These are phyloP conservation scores for Tuber calosporum DNA, from an alignment of 495 filamentous ascomycete species.

Conservation along the genomic window DNA sequence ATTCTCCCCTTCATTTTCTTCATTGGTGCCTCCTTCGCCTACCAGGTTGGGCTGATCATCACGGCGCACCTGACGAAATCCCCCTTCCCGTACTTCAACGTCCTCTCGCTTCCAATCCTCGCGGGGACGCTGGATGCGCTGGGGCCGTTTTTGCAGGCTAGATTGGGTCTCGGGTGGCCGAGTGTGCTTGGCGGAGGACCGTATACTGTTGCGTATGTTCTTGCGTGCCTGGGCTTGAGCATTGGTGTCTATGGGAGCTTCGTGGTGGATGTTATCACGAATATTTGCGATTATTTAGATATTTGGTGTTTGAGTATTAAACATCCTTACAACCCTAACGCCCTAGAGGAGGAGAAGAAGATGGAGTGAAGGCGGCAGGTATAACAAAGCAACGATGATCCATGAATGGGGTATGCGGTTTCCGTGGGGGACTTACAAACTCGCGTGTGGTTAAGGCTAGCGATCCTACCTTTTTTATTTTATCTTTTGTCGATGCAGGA, in stretches of 20 bases:
- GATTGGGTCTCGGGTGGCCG: conserved; percentile 69
- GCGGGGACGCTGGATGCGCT: conserved; percentile 69
- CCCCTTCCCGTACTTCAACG: conserved; percentile 79
- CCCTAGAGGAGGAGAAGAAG: conserved; percentile 21
- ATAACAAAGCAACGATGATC: background rate
- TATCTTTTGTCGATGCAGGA: background rate
- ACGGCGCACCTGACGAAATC: conserved; percentile 80
- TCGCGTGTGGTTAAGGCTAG: background rate
- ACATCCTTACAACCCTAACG: conserved; percentile 45
- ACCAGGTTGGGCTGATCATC: conserved; percentile 91
- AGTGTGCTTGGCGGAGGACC: conserved; percentile 63
- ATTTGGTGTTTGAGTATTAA: conserved; percentile 99
- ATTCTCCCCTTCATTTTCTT: conserved; percentile 82
- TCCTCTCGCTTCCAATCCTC: conserved; percentile 61
- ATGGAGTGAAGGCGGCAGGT: conserved; percentile 10
- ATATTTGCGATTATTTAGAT: conserved; percentile 94
- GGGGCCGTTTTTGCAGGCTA: conserved; percentile 55
- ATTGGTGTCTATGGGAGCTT: conserved; percentile 92
- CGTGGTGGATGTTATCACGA: conserved; percentile 88
- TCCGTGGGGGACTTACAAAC: background rate
- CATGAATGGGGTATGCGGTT: background rate
- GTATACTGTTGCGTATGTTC: conserved; percentile 81
- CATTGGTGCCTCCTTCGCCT: conserved; percentile 81
- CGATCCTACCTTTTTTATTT: background rate
- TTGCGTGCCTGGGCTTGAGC: conserved; percentile 68